Evolutionary conservation across 352 stramenopile species (phyloP), one percentile per base, ranked within the genome.

Genomic region (Phytopythium vexans): DNA sequence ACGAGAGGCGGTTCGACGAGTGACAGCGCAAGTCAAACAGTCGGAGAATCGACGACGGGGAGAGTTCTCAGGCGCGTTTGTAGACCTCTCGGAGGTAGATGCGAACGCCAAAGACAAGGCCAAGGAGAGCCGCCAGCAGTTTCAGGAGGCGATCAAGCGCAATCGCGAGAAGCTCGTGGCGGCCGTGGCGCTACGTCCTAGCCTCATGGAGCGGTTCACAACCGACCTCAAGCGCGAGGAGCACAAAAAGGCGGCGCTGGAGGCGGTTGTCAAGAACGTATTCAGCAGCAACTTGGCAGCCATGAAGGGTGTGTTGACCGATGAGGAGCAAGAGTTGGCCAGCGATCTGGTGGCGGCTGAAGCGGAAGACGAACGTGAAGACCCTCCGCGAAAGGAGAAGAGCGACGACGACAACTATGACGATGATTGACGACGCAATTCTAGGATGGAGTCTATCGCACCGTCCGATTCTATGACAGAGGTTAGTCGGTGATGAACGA

Each of bases 191-290:
- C 32, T 66, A 5, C 71, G 68, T 37, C 77, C 82, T 14, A 84
- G 76, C 49, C 71, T 92, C 41, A 89, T 92, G 77, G 82, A 92
- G 60, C 67, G 78, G 8, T 92, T 89, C 57, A 70, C 71, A 8
- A 92, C 80, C 1, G 65, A 70, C 6, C 62, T 89, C 11, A 77
- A 92, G 68, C 79, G 80, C 11, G 78, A 89, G 36, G 71, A 83
- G 32, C 73, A 88, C 64, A 86, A 82, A 66, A 74, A 76, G 37
- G 64, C 81, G 27, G 82, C 82, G 6, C 60, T 92, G 4, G 74
- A 85, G 56, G 69, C 74, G 1, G 78, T 92, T 2, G 79, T 92
- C 15, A 82, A 74, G 46, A 88, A 84, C 16, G 82, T 92, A 8
- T 89, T 92, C 50, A 57, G 74, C n/a, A 76, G 77, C 8, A 74